A percentile compares a stretch with the other conserved stretches of the same genome.
phyloP scores from a whole-genome alignment of 768 basidiomycete species.

The Xerocomus spinulosus region DNA sequence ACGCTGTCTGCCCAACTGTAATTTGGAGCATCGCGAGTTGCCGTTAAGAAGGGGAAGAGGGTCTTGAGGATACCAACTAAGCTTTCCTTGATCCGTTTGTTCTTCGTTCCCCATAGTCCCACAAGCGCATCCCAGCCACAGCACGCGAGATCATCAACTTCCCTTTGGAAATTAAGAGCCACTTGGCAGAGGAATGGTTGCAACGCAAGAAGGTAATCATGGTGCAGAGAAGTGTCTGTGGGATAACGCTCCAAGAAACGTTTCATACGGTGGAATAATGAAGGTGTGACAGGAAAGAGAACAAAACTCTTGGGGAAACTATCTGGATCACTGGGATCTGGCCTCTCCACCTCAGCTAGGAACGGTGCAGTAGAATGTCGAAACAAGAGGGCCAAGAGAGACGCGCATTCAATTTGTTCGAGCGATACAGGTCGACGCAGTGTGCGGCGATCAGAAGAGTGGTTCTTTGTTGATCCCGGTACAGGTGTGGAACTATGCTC shows the following conservation, averaged over 20 bases:
- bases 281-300: conserved; percentile 26
- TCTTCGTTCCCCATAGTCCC: conserved; percentile 75
- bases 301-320: conserved; percentile 31
- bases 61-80: conserved; percentile 67
- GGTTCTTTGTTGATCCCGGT: conserved; percentile 15
- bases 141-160: conserved; percentile 57
- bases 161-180: conserved; percentile 66
- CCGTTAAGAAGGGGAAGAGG: conserved; percentile 67
- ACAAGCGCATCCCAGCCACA: conserved; percentile 62
- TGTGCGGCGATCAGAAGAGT: conserved; percentile 19
- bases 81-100: conserved; percentile 70
- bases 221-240: conserved; percentile 72
- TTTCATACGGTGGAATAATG: conserved; percentile 55
- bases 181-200: conserved; percentile 68
- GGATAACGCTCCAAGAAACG: conserved; percentile 65
- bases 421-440: conserved; percentile 35
- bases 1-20: conserved; percentile 47
- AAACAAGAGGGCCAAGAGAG: conserved; percentile 57
- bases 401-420: conserved; percentile 70
- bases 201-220: conserved; percentile 66
- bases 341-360: conserved; percentile 36
- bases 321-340: conserved; percentile 20
- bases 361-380: conserved; percentile 56
- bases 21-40: conserved; percentile 28
- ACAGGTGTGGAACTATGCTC: conserved; percentile 22